These are phyloP conservation scores for Suillus tomentosus DNA, from an alignment of 768 basidiomycete genomes.

Conservation along the genomic window DNA sequence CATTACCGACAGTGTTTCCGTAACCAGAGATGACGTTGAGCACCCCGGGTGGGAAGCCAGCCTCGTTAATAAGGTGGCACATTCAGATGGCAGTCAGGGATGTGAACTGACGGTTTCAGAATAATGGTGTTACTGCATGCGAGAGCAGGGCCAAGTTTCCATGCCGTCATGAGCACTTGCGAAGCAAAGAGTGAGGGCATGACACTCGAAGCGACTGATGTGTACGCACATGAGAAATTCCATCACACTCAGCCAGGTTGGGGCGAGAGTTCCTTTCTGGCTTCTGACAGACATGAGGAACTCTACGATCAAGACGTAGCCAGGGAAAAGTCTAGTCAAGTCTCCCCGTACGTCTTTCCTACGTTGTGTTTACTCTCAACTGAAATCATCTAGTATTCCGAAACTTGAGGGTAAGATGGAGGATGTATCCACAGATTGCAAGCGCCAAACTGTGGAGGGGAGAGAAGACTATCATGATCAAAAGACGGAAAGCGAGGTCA, in stretches of 20 bases:
- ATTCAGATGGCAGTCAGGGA: constrained; percentile 58
- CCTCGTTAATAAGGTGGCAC: constrained; percentile 54
- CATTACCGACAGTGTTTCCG: constrained; percentile 63
- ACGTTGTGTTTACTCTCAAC: background rate
- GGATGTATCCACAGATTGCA: background rate
- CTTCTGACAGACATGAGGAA: background rate
- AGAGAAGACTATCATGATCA: background rate
- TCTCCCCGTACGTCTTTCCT: background rate
- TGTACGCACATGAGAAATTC: constrained; percentile 53
- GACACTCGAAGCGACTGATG: background rate
- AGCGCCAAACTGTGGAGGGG: background rate
- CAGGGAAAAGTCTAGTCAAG: background rate
- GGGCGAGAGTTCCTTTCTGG: background rate
- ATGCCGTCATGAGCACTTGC: constrained; percentile 54
- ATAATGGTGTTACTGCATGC: constrained; percentile 74
- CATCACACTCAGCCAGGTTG: constrained; percentile 21
- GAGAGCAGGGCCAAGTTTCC: constrained; percentile 73
- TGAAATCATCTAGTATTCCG: background rate
- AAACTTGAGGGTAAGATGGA: constrained; percentile 22
- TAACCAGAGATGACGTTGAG: constrained; percentile 73
- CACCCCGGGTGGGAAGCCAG: constrained; percentile 70
- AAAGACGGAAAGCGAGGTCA: background rate
- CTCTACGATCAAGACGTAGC: background rate
- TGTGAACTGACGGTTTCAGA: constrained; percentile 75
- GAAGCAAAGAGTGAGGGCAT: background rate